A percentile compares a stretch with the other conserved stretches of the same genome.
phyloP scores from a whole-genome alignment of 176 grass and related monocot genomes.

The Otatea glauca region DNA sequence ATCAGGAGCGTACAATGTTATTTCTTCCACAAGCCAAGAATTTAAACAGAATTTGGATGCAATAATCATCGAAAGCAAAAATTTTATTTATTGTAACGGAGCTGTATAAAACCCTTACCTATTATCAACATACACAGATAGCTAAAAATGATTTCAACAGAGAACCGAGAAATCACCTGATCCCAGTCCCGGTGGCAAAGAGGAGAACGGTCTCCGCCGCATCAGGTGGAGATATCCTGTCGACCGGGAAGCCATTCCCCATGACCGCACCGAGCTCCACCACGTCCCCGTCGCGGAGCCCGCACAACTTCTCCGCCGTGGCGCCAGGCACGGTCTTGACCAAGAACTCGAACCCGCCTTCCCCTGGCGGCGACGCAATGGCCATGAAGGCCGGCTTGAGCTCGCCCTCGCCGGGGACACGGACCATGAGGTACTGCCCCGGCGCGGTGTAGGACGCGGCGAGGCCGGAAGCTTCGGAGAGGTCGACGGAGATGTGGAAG shows the following conservation, averaged over 20 bases:
- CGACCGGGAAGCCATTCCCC: slow-evolving; percentile 77
- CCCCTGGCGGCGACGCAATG: slow-evolving; percentile 67
- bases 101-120: too few relatives aligned
- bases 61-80: not conserved
- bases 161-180: slow-evolving; percentile 55
- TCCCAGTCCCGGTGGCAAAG: slow-evolving; percentile 89
- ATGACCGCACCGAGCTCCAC: slow-evolving; percentile 79
- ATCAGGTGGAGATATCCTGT: slow-evolving; percentile 54
- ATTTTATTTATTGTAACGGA: too few relatives aligned
- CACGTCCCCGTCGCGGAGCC: slow-evolving; percentile 61
- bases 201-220: slow-evolving; percentile 59
- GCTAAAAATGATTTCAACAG: not conserved
- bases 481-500: slow-evolving; percentile 67
- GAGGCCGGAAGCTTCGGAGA: slow-evolving; percentile 63
- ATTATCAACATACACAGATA: not conserved
- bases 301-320: slow-evolving; percentile 64
- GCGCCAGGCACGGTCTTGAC: slow-evolving; percentile 75
- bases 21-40: not conserved
- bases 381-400: slow-evolving; percentile 72
- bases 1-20: too few relatives aligned
- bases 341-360: slow-evolving; percentile 61
- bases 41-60: not conserved
- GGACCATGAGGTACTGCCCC: slow-evolving; percentile 79
- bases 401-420: slow-evolving; percentile 50
- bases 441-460: slow-evolving; percentile 45